These are phyloP conservation scores for Vigna mungo DNA, from an alignment of 306 rosid species.

Conservation along the genomic window DNA sequence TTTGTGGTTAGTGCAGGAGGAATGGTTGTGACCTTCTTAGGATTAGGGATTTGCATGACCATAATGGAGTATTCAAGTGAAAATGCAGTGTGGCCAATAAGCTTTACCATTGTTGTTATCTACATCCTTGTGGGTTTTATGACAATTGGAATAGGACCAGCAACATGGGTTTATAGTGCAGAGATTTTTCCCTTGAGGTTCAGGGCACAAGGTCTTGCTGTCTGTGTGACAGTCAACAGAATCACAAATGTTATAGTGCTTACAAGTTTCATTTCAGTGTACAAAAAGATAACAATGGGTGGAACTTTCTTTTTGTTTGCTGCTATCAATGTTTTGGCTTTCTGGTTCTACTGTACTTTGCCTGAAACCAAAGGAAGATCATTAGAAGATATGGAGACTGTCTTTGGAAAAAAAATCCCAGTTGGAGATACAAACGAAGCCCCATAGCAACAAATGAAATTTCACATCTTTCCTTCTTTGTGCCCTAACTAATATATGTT, in stretches of 20 bases:
- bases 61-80: conserved; percentile 51
- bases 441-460: background rate
- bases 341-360: conserved; percentile 57
- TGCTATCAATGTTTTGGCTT: conserved; percentile 54
- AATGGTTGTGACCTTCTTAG: conserved; percentile 37
- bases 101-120: conserved; percentile 43
- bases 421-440: background rate
- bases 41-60: conserved; percentile 57
- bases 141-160: conserved; percentile 66
- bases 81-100: conserved; percentile 49
- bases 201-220: conserved; percentile 65
- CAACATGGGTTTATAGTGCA: conserved; percentile 70
- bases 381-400: conserved; percentile 68
- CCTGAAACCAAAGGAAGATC: conserved; percentile 79
- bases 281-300: conserved; percentile 60
- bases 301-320: conserved; percentile 64
- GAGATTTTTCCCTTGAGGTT: conserved; percentile 70
- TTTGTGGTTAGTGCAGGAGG: conserved; percentile 59
- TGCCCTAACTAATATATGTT: background rate
- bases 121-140: conserved; percentile 57
- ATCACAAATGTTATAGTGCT: conserved; percentile 51
- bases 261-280: conserved; percentile 56
- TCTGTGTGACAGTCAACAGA: conserved; percentile 68
- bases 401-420: conserved; percentile 34
- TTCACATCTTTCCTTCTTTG: background rate